phyloP scores from a whole-genome alignment of 345 rosid genomes.

The Rhizophora mangle region DNA sequence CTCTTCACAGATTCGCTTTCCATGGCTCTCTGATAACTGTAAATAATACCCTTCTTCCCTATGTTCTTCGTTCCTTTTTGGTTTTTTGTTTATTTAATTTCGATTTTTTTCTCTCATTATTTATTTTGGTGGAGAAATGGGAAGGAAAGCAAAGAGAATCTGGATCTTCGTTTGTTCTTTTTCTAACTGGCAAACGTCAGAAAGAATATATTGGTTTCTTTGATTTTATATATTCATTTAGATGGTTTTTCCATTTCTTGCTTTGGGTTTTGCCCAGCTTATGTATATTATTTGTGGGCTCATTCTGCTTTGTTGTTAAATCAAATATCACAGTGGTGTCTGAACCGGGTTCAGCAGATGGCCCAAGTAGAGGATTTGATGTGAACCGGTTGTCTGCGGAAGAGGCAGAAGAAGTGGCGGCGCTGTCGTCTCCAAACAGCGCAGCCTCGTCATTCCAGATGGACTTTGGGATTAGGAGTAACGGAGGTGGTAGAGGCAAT shows the following conservation, averaged over 20 bases:
- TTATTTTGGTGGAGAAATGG: constrained; percentile 5
- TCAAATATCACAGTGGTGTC: constrained; percentile 23
- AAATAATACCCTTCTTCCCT: constrained; percentile 11
- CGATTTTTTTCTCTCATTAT: neutral
- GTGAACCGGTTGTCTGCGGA: constrained; percentile 49
- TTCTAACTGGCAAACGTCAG: neutral
- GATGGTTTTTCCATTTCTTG: neutral
- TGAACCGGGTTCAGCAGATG: constrained; percentile 41
- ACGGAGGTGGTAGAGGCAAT: constrained; percentile 37
- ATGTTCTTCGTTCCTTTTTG: too few species aligned
- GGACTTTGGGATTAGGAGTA: constrained; percentile 63
- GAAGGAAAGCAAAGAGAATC: neutral
- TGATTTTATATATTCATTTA: neutral
- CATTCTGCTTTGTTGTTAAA: neutral
- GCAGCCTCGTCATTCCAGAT: constrained; percentile 76
- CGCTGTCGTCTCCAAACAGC: constrained; percentile 73
- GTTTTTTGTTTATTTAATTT: neutral
- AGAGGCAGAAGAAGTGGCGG: constrained; percentile 48
- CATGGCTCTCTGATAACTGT: constrained; percentile 67
- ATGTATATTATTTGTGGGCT: too few species aligned
- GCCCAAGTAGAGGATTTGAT: constrained; percentile 37
- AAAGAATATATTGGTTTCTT: neutral
- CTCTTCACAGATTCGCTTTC: constrained; percentile 50
- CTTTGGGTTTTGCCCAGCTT: neutral
- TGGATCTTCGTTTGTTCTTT: neutral